Conservation (phyloP, 441 rosid genomes). For the Euphorbia schlechtendalii region DNA sequence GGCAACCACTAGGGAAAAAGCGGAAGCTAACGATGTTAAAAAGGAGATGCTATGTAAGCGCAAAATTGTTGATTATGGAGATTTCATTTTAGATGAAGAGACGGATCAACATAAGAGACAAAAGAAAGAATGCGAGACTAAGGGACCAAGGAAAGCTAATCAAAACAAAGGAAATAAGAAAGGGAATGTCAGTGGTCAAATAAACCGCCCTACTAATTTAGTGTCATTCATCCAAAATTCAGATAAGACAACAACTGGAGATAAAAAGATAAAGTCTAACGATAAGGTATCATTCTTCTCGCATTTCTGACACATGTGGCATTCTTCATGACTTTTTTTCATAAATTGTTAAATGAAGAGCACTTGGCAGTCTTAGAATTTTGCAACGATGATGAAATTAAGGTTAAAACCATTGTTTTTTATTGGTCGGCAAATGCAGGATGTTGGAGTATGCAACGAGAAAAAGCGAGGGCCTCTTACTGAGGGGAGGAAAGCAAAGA, state of each 20-base stretch:
- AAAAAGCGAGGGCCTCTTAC: slow-evolving; percentile 44
- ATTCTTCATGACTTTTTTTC: too few relatives aligned
- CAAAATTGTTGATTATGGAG: slow-evolving; percentile 24
- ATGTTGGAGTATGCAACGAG: slow-evolving; percentile 30
- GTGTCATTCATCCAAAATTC: slow-evolving; percentile 17
- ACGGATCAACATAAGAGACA: slow-evolving; percentile 10
- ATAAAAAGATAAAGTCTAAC: slow-evolving; percentile 28
- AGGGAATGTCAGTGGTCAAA: slow-evolving; percentile 14
- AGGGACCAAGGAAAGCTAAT: slow-evolving; percentile 9
- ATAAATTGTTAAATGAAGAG: too few relatives aligned
- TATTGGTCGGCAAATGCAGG: slow-evolving; percentile 28
- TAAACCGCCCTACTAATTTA: slow-evolving; percentile 13
- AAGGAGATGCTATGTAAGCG: slow-evolving; percentile 24
- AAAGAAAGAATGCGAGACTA: slow-evolving; percentile 1
- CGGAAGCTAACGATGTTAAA: slow-evolving; percentile 22
- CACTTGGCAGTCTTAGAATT: neutral
- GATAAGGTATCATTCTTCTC: slow-evolving; percentile 38
- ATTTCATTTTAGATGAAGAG: slow-evolving; percentile 23
- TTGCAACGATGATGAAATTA: neutral
- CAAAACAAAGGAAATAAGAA: slow-evolving; percentile 13
- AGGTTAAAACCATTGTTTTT: slow-evolving; percentile 13
- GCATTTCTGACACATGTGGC: neutral
- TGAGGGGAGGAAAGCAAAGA: slow-evolving; percentile 52
- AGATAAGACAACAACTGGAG: slow-evolving; percentile 26
- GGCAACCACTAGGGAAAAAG: slow-evolving; percentile 13